Percentiles rank a stretch among this genome's conserved stretches.
These are phyloP conservation scores for Diaporthe caulivora DNA, from an alignment of 2,329 filamentous ascomycete species.

Conservation along the genomic window DNA sequence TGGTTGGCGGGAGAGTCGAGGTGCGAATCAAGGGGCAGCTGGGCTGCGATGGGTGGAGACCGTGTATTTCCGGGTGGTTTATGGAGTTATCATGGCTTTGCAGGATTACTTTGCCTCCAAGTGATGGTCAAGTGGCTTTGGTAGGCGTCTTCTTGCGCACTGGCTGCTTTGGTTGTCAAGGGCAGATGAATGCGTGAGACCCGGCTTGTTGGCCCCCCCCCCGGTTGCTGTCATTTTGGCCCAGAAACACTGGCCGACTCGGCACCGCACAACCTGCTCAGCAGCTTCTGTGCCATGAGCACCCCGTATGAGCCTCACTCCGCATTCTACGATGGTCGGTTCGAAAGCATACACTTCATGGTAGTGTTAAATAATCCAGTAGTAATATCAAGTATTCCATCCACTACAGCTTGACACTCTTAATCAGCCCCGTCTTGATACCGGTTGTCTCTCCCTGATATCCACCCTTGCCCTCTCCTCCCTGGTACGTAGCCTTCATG, in stretches of 20 bases:
- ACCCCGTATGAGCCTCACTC: background rate
- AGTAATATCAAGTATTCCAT: background rate
- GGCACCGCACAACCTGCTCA: slow-evolving; percentile 23
- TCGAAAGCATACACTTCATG: background rate
- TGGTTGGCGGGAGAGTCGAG: background rate
- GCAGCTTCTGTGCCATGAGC: background rate
- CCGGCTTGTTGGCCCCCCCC: background rate
- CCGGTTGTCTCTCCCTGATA: slow-evolving; percentile 94
- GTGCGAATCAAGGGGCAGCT: background rate
- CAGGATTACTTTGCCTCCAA: background rate
- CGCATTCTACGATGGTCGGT: background rate
- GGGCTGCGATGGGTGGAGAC: slow-evolving; percentile 10
- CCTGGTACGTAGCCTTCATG: slow-evolving; percentile 87
- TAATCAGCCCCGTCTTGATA: slow-evolving; percentile 94
- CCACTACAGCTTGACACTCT: slow-evolving; percentile 87
- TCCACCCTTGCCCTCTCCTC: slow-evolving; percentile 84
- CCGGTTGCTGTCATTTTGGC: slow-evolving; percentile 35
- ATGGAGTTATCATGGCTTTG: slow-evolving; percentile 36
- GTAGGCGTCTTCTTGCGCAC: background rate
- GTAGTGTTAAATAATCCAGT: background rate
- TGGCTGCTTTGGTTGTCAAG: background rate
- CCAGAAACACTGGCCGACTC: slow-evolving; percentile 24
- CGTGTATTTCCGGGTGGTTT: background rate
- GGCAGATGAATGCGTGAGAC: background rate
- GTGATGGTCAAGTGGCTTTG: background rate